These are phyloP conservation scores for Pterocarpus macrocarpus DNA, from an alignment of 306 rosid genomes.

Conservation along the genomic window DNA sequence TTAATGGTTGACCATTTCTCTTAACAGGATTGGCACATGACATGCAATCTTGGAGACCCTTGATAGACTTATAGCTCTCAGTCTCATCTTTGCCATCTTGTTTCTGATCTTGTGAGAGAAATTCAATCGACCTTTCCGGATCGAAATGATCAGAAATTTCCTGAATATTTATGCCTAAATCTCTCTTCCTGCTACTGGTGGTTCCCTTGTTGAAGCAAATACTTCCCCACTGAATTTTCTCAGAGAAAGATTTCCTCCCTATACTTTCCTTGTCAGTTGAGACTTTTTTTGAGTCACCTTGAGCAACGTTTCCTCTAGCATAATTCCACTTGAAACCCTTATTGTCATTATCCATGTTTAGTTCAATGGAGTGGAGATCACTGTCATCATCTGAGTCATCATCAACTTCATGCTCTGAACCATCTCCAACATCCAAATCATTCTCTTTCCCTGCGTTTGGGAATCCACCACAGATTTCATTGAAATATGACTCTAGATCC, in stretches of 20 bases:
- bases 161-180: slow-evolving; percentile 55
- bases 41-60: slow-evolving; percentile 50
- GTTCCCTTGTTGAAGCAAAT: slow-evolving; percentile 82
- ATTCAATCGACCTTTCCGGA: slow-evolving; percentile 50
- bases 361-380: slow-evolving; percentile 90
- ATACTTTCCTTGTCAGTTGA: slow-evolving; percentile 68
- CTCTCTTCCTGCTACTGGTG: slow-evolving; percentile 58
- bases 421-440: slow-evolving; percentile 52
- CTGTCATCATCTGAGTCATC: slow-evolving; percentile 71
- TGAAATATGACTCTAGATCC: slow-evolving; percentile 79
- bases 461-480: slow-evolving; percentile 60
- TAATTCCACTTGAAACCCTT: slow-evolving; percentile 76
- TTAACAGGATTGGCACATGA: slow-evolving; percentile 54
- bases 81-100: slow-evolving; percentile 57
- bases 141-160: slow-evolving; percentile 58
- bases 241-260: slow-evolving; percentile 77
- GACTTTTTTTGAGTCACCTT: slow-evolving; percentile 56
- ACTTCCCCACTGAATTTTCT: slow-evolving; percentile 91
- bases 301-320: slow-evolving; percentile 54
- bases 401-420: slow-evolving; percentile 59
- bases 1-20: slow-evolving; percentile 43
- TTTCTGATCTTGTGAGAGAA: slow-evolving; percentile 49
- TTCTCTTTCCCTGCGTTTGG: slow-evolving; percentile 49
- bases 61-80: slow-evolving; percentile 51
- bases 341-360: slow-evolving; percentile 75